Percentiles rank a stretch among this genome's conserved stretches.
These are phyloP conservation scores for Coffea eugenioides DNA, from an alignment of 257 asterid genomes.

Conservation along the genomic window DNA sequence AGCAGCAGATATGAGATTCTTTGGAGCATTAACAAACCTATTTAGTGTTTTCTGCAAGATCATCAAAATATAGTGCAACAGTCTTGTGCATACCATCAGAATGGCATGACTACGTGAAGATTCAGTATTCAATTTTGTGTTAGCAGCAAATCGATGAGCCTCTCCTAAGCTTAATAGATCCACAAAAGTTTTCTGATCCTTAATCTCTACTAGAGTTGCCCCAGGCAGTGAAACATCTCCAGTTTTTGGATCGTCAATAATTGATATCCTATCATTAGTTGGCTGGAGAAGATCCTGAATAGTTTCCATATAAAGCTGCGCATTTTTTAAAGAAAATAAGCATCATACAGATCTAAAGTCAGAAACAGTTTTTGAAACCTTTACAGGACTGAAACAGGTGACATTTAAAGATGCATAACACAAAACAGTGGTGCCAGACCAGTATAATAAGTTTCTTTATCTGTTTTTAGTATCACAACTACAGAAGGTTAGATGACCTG, in stretches of 20 bases:
- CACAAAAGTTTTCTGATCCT: conserved; percentile 63
- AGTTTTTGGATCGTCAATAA: conserved; percentile 70
- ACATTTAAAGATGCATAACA: conserved; percentile 8
- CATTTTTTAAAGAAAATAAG: conserved; percentile 4
- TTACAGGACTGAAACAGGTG: background rate
- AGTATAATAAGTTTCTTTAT: background rate
- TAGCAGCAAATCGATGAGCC: conserved; percentile 83
- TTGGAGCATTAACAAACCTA: conserved; percentile 8
- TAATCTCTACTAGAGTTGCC: conserved; percentile 65
- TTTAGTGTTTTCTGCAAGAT: conserved; percentile 4
- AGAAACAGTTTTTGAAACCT: background rate
- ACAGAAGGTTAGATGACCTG: conserved; percentile 51
- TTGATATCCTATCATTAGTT: conserved; percentile 62
- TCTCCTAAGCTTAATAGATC: conserved; percentile 75
- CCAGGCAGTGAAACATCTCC: conserved; percentile 92
- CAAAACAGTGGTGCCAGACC: conserved; percentile 9
- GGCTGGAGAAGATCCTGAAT: conserved; percentile 88
- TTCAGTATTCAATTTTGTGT: conserved; percentile 82
- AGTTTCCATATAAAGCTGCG: conserved; percentile 90
- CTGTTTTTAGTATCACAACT: background rate
- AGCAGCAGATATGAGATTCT: conserved; percentile 3
- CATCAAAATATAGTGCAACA: background rate
- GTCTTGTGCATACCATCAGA: conserved; percentile 54
- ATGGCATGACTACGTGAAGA: conserved; percentile 96
- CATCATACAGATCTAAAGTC: background rate